Base-by-base conservation (phyloP, 106 monocot genomes). In the Narthecium ossifragum region DNA sequence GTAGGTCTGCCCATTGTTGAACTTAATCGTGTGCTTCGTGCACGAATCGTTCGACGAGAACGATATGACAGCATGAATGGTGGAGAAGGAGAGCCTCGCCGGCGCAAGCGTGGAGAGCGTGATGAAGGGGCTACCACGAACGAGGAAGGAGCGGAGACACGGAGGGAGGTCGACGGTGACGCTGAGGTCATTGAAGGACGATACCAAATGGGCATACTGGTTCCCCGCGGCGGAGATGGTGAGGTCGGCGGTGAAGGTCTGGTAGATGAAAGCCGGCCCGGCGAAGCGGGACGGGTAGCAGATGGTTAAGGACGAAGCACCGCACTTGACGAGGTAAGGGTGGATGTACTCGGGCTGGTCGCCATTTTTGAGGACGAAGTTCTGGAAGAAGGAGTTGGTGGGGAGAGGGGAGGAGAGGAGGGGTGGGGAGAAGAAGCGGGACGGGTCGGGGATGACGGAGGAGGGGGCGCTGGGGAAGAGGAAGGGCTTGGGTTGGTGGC, bases 351-450 rank as follows among this genome's bases (percentile, higher is more conserved):
- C 94, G 1, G 94, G 85, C 38, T 94, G 94, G 63, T 80, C 83
- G 46, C 90, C 90, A 41, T 86, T 75, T 7, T 86, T 90, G 39
- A 94, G 78, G 56, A 39, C 56, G 57, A 83, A 78, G 80, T 94
- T 94, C 34, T 94, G 94, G 89, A 94, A 94, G 90, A 94, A 94
- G 58, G 86, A 86, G 68, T 94, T 94, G 46, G 94, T 94, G 50
- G 90, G 90, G 50, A 94, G 85, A 30, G 90, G 78, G 60, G 86
- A 72, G 34, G 83, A 64, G 75, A 86, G 78, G 60, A 83, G 80
- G 50, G 43, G 0, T 0, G 80, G 70, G 62, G 86, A 70, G 83
- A 94, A 90, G 86, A 83, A 86, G 36, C 46, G 24, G 43, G 86
- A 75, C 0, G 94, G 90, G 55, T 83, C 80, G 0, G 90, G 90